Percentiles rank a stretch among this genome's conserved stretches.
These are phyloP conservation scores for Choanephora cucurbitarum DNA, from an alignment of 371 early-diverging fungal species.

Conservation along the genomic window DNA sequence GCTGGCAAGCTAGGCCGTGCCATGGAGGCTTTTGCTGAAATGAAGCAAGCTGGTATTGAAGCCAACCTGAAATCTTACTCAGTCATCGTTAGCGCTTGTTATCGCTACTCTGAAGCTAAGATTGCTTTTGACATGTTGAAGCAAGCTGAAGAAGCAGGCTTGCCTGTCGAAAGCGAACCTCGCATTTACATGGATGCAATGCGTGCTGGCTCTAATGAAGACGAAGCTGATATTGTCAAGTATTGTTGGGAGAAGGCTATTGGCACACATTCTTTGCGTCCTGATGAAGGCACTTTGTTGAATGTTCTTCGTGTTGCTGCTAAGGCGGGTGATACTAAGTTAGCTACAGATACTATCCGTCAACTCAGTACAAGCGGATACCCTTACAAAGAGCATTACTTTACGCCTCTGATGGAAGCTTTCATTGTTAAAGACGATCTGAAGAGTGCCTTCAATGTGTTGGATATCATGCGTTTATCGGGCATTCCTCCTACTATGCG, in stretches of 20 bases:
- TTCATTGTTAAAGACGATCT: slow-evolving; percentile 57
- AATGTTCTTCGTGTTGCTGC: slow-evolving; percentile 63
- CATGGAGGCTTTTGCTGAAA: slow-evolving; percentile 47
- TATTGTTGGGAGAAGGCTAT: slow-evolving; percentile 60
- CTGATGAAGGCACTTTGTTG: slow-evolving; percentile 70
- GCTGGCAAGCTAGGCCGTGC: slow-evolving; percentile 47
- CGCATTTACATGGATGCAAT: slow-evolving; percentile 50
- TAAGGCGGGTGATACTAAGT: slow-evolving; percentile 51
- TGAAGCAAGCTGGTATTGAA: slow-evolving; percentile 39
- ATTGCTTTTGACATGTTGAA: slow-evolving; percentile 51
- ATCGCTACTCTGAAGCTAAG: slow-evolving; percentile 35
- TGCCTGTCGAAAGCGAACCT: slow-evolving; percentile 44
- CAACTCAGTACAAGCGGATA: slow-evolving; percentile 55
- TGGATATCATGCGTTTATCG: slow-evolving; percentile 66
- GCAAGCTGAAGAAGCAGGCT: slow-evolving; percentile 48
- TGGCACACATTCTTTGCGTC: slow-evolving; percentile 33
- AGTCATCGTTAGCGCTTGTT: slow-evolving; percentile 42
- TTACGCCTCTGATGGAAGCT: slow-evolving; percentile 72
- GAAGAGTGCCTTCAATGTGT: slow-evolving; percentile 65
- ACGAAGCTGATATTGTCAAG: slow-evolving; percentile 39
- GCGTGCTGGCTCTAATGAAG: slow-evolving; percentile 45
- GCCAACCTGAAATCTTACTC: slow-evolving; percentile 41
- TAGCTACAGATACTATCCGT: slow-evolving; percentile 65
- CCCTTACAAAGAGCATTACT: slow-evolving; percentile 65
- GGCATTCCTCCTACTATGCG: slow-evolving; percentile 49